phyloP scores from a whole-genome alignment of 805 yeast genomes.

The Ogataea degrootiae region DNA sequence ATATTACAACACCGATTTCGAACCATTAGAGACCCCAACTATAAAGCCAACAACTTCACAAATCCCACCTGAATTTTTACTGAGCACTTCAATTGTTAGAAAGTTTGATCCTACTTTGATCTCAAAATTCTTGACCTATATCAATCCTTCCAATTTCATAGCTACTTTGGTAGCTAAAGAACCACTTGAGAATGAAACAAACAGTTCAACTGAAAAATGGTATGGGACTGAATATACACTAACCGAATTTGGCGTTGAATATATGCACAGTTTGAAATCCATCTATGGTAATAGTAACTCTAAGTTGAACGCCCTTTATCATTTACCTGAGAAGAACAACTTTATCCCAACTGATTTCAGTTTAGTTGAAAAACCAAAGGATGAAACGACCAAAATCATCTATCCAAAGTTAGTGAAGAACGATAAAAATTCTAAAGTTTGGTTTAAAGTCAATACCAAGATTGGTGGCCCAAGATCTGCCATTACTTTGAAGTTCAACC shows the following conservation, averaged over 20 bases:
- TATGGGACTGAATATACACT: slow-evolving; percentile 79
- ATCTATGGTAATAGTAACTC: slow-evolving; percentile 23
- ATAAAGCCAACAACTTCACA: slow-evolving; percentile 13
- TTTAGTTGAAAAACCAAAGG: slow-evolving; percentile 41
- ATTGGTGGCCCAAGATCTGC: slow-evolving; percentile 86
- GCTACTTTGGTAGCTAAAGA: slow-evolving; percentile 49
- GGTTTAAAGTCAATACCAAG: slow-evolving; percentile 89
- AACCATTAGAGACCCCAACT: slow-evolving; percentile 5
- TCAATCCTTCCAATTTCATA: slow-evolving; percentile 59
- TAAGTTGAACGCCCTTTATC: slow-evolving; percentile 33
- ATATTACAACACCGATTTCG: slow-evolving; percentile 20
- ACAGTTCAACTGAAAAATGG: slow-evolving; percentile 66
- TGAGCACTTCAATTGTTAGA: slow-evolving; percentile 51
- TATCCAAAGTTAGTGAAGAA: slow-evolving; percentile 61
- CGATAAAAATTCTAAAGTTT: slow-evolving; percentile 50
- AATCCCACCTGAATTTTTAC: slow-evolving; percentile 61
- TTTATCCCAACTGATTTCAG: slow-evolving; percentile 79
- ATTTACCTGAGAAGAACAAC: slow-evolving; percentile 66
- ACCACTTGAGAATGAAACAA: slow-evolving; percentile 33
- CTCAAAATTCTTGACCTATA: slow-evolving; percentile 39
- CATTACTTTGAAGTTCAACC: slow-evolving; percentile 57
- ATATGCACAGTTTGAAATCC: slow-evolving; percentile 32
- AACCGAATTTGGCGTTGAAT: slow-evolving; percentile 37
- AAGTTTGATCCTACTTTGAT: slow-evolving; percentile 56
- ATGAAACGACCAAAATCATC: slow-evolving; percentile 26